Evolutionary conservation across 805 yeast genomes (phyloP).

Genomic region (Myxozyma geophila): DNA sequence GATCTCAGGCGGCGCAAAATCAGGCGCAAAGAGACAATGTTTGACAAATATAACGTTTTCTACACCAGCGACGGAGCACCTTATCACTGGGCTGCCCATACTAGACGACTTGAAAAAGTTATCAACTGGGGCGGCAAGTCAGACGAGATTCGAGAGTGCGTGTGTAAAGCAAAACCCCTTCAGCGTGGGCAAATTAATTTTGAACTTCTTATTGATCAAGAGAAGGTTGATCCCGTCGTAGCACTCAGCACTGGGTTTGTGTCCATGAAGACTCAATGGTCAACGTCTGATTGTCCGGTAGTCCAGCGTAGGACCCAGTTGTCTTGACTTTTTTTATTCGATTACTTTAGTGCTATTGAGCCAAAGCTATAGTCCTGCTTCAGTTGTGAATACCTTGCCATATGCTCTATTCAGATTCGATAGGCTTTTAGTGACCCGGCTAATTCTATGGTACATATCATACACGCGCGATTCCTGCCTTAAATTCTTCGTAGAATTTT

Average conservation of each 20-base stretch:
- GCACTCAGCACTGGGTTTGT: slow-evolving; percentile 65
- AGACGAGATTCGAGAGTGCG: slow-evolving; percentile 58
- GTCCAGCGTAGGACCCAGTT: slow-evolving; percentile 21
- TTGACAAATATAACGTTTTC: slow-evolving; percentile 54
- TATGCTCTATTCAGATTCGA: not conserved
- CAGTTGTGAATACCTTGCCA: not conserved
- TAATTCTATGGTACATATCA: not conserved
- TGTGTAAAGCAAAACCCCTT: slow-evolving; percentile 61
- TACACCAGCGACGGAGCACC: slow-evolving; percentile 58
- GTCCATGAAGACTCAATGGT: slow-evolving; percentile 73
- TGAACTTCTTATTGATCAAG: slow-evolving; percentile 58
- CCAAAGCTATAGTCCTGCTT: slow-evolving; percentile 3
- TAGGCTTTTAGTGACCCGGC: slow-evolving; percentile 11
- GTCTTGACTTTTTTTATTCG: not conserved
- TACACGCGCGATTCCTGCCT: slow-evolving; percentile 28
- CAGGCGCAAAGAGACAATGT: slow-evolving; percentile 23
- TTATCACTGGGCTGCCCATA: slow-evolving; percentile 60
- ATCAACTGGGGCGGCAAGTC: slow-evolving; percentile 60
- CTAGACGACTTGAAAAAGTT: slow-evolving; percentile 57
- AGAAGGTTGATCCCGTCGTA: slow-evolving; percentile 54
- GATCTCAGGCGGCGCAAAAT: slow-evolving; percentile 20
- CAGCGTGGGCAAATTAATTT: slow-evolving; percentile 64
- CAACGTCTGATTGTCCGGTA: slow-evolving; percentile 39
- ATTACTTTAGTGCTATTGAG: not conserved
- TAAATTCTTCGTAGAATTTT: slow-evolving; percentile 65